Conservation (phyloP, 108 stramenopile genomes). For the Nitzschia palea region DNA sequence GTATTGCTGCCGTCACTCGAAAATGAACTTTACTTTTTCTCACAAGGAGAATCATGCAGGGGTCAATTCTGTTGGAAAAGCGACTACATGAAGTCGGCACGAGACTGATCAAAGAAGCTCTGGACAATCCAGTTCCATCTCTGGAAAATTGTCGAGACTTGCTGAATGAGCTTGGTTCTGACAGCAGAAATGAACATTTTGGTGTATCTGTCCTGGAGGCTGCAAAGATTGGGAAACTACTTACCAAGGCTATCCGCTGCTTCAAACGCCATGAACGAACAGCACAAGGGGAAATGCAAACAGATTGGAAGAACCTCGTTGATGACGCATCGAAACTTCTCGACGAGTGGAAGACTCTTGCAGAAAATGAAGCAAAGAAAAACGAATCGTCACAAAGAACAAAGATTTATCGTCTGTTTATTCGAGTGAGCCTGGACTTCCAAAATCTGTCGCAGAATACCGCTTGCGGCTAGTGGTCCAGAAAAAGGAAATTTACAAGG, state of each 20-base stretch:
- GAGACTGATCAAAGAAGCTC: constrained; percentile 15
- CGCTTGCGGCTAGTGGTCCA: constrained; percentile 48
- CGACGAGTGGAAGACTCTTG: constrained; percentile 37
- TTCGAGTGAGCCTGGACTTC: constrained; percentile 37
- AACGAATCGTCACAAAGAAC: background rate
- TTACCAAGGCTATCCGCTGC: constrained; percentile 32
- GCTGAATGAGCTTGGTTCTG: background rate
- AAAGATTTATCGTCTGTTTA: background rate
- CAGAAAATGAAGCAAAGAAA: constrained; percentile 13
- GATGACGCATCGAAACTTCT: constrained; percentile 28
- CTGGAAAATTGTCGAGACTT: constrained; percentile 8
- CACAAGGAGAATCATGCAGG: too few relatives aligned
- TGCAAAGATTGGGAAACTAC: constrained; percentile 50
- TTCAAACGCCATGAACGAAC: constrained; percentile 63
- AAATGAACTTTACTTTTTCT: too few relatives aligned
- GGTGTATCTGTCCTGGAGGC: constrained; percentile 41
- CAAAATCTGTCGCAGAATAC: constrained; percentile 48
- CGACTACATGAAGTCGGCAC: background rate
- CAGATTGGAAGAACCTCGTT: constrained; percentile 39
- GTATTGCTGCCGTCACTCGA: too few relatives aligned
- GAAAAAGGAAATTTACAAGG: constrained; percentile 83
- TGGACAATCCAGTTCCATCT: constrained; percentile 6
- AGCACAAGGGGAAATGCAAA: background rate
- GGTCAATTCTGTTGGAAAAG: too few relatives aligned
- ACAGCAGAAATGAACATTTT: constrained; percentile 11